Conservation (phyloP, 305 asterid species). For the Solanum chacoense region DNA sequence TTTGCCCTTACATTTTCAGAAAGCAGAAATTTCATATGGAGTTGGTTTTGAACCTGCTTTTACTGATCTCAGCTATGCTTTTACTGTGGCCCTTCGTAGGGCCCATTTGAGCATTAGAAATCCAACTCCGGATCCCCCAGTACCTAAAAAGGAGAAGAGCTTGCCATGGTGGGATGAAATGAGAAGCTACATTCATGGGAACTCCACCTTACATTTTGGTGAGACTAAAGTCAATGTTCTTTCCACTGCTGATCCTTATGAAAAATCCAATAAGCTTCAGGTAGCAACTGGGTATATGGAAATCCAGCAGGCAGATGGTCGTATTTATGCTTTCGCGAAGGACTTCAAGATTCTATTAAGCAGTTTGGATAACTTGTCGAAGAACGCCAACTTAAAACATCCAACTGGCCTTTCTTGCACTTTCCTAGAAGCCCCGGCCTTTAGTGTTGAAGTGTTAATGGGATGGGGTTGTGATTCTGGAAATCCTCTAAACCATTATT, state of each 20-base stretch:
- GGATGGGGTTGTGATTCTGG: conserved; percentile 99
- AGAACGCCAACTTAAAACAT: conserved; percentile 50
- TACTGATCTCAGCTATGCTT: conserved; percentile 77
- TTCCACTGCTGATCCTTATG: conserved; percentile 95
- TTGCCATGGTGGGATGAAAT: conserved; percentile 97
- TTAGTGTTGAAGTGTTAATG: conserved; percentile 78
- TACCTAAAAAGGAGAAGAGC: conserved; percentile 76
- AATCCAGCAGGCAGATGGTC: conserved; percentile 91
- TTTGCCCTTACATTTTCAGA: conserved; percentile 89
- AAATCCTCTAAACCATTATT: conserved; percentile 86
- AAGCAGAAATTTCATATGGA: conserved; percentile 89
- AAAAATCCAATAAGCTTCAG: conserved; percentile 63
- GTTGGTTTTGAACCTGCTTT: conserved; percentile 88
- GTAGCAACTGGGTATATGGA: conserved; percentile 65
- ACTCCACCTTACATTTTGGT: conserved; percentile 46
- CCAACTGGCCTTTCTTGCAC: conserved; percentile 50
- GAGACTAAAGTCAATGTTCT: conserved; percentile 78
- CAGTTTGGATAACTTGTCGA: conserved; percentile 77
- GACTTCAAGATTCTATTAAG: conserved; percentile 87
- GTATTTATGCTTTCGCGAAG: conserved; percentile 53
- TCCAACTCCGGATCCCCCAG: conserved; percentile 57
- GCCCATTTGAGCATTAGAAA: conserved; percentile 77
- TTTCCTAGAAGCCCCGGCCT: conserved; percentile 68
- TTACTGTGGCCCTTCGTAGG: conserved; percentile 81
- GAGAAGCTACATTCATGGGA: conserved; percentile 80